A percentile compares a stretch with the other conserved stretches of the same genome.
Evolutionary conservation across 2,329 filamentous ascomycete genomes (phyloP).

Genomic region (Blastomyces parvus): DNA sequence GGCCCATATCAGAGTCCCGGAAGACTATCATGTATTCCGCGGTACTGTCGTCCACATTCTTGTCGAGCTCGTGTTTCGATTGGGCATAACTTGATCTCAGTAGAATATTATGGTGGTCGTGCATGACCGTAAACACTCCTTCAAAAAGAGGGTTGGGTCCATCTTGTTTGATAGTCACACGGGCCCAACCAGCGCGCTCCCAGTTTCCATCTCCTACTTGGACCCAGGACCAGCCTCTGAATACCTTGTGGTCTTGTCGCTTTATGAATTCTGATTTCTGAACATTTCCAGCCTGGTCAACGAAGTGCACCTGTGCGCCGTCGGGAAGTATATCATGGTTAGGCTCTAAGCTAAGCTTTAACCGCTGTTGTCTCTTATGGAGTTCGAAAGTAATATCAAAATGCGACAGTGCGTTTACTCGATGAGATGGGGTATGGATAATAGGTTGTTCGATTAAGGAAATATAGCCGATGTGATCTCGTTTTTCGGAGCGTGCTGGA

Average conservation of each 20-base stretch:
- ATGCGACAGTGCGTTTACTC: slow-evolving; percentile 66
- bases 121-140: slow-evolving; percentile 71
- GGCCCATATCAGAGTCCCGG: slow-evolving; percentile 74
- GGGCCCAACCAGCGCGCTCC: slow-evolving; percentile 77
- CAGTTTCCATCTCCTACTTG: slow-evolving; percentile 56
- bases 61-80: slow-evolving; percentile 63
- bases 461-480: slow-evolving; percentile 68
- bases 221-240: slow-evolving; percentile 68
- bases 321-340: slow-evolving; percentile 82
- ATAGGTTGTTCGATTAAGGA: slow-evolving; percentile 62
- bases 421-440: slow-evolving; percentile 68
- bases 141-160: slow-evolving; percentile 75
- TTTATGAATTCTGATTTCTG: slow-evolving; percentile 58
- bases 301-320: slow-evolving; percentile 62
- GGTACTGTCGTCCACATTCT: slow-evolving; percentile 46
- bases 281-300: slow-evolving; percentile 62
- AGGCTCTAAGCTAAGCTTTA: slow-evolving; percentile 75
- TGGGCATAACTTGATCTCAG: slow-evolving; percentile 62
- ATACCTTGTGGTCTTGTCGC: slow-evolving; percentile 68
- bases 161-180: slow-evolving; percentile 68
- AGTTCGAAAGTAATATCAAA: slow-evolving; percentile 81
- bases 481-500: slow-evolving; percentile 58
- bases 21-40: slow-evolving; percentile 83
- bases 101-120: slow-evolving; percentile 80
- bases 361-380: slow-evolving; percentile 54